A percentile compares a stretch with the other conserved stretches of the same genome.
Evolutionary conservation across 495 filamentous ascomycete genomes (phyloP).

Genomic region (Lepidopterella palustris): DNA sequence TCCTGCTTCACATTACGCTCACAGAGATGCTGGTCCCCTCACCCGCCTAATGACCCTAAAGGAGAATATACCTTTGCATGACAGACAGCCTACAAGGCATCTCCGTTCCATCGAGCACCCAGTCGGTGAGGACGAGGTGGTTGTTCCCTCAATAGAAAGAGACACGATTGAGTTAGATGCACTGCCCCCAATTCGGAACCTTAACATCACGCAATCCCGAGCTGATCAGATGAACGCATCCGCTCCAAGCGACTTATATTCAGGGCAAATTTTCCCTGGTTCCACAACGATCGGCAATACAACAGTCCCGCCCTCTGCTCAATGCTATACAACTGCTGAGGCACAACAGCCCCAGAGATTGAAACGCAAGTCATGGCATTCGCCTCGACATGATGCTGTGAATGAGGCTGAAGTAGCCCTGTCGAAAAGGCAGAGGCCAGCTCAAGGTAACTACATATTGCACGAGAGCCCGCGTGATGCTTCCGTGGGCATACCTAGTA

Average conservation of each 20-base stretch:
- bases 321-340: no score
- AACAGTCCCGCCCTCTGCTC: not conserved
- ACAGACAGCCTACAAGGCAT: not conserved
- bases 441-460: not conserved
- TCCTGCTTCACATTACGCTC: not conserved
- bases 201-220: not conserved
- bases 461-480: not conserved
- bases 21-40: not conserved
- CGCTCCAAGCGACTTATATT: not conserved
- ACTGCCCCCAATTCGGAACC: not conserved
- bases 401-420: not conserved
- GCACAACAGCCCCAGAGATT: not conserved
- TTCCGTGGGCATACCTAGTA: not conserved
- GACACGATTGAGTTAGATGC: not conserved
- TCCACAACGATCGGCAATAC: not conserved
- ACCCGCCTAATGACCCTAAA: not conserved
- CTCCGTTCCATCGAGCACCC: not conserved
- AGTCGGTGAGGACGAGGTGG: not conserved
- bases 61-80: not conserved
- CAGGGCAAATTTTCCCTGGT: not conserved
- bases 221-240: not conserved
- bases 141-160: not conserved
- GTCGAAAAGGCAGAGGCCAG: not conserved
- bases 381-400: not conserved
- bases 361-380: not conserved